phyloP scores from a whole-genome alignment of 164 flowering plant species.

The Liriodendron chinense region DNA sequence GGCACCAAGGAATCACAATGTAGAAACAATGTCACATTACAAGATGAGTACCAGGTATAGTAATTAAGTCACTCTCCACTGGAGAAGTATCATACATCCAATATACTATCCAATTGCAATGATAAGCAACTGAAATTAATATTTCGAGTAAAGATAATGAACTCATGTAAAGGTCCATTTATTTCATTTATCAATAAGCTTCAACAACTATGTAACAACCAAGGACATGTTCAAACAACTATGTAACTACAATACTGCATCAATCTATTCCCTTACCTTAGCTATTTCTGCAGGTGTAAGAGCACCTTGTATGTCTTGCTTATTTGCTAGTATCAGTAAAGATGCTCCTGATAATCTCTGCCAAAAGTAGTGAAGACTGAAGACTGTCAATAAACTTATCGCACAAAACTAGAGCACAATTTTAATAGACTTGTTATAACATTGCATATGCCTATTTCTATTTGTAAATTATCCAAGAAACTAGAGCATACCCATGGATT shows the following conservation, averaged over 20 bases:
- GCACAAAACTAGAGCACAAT: background rate
- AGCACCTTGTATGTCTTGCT: conserved; percentile 96
- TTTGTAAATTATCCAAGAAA: background rate
- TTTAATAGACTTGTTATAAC: background rate
- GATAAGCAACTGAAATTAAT: background rate
- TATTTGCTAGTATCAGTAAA: conserved; percentile 85
- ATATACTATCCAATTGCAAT: background rate
- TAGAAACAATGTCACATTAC: background rate
- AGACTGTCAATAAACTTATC: conserved; percentile 2
- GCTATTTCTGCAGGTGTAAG: conserved; percentile 87
- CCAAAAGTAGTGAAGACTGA: conserved; percentile 16
- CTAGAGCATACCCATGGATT: background rate
- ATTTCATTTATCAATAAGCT: background rate
- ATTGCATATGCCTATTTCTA: background rate
- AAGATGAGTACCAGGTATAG: background rate
- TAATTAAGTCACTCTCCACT: background rate
- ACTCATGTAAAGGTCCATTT: background rate
- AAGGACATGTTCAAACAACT: background rate
- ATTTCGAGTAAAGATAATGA: background rate
- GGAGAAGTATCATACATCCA: background rate
- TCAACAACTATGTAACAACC: background rate
- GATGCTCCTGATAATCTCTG: conserved; percentile 97
- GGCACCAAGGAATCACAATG: background rate
- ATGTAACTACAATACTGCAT: background rate
- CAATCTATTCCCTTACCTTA: conserved; percentile 40